Evolutionary conservation across 2,329 filamentous ascomycete genomes (phyloP).

Genomic region (Escovopsis sp.): DNA sequence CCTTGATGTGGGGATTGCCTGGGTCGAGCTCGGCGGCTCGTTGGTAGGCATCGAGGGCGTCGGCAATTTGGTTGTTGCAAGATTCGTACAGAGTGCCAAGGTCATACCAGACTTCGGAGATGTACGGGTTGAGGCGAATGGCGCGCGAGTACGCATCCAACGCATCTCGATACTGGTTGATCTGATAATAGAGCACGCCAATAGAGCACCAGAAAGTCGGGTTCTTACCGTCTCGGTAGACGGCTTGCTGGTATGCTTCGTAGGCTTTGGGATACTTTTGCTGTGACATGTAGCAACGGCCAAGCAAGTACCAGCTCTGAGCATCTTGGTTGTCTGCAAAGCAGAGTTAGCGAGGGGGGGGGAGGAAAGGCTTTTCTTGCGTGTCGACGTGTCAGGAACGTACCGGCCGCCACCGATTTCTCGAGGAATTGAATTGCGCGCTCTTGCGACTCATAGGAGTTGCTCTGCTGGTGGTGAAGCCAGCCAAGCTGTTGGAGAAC

Average conservation of each 20-base stretch:
- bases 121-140: conserved; percentile 92
- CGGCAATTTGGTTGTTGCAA: conserved; percentile 95
- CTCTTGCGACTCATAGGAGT: conserved; percentile 81
- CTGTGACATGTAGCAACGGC: conserved; percentile 97
- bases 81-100: conserved; percentile 96
- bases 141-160: conserved; percentile 94
- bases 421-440: conserved; percentile 93
- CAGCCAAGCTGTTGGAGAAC: conserved; percentile 95
- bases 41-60: conserved; percentile 91
- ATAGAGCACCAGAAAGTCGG: conserved; percentile 99
- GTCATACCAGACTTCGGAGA: conserved; percentile 98
- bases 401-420: conserved; percentile 87
- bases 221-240: conserved; percentile 93
- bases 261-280: conserved; percentile 98
- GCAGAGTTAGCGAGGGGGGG: conserved; percentile 13
- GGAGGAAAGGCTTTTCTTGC: too few species aligned
- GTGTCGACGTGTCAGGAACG: conserved; percentile 16
- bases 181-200: conserved; percentile 96
- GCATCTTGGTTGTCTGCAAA: conserved; percentile 74
- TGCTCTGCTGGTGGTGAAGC: conserved; percentile 94
- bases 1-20: conserved; percentile 88
- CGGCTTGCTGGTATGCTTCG: conserved; percentile 95
- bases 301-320: conserved; percentile 96
- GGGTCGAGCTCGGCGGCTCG: conserved; percentile 91
- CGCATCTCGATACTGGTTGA: conserved; percentile 97